These are phyloP conservation scores for Mycena capillaripes DNA, from an alignment of 768 basidiomycete genomes.

Conservation along the genomic window DNA sequence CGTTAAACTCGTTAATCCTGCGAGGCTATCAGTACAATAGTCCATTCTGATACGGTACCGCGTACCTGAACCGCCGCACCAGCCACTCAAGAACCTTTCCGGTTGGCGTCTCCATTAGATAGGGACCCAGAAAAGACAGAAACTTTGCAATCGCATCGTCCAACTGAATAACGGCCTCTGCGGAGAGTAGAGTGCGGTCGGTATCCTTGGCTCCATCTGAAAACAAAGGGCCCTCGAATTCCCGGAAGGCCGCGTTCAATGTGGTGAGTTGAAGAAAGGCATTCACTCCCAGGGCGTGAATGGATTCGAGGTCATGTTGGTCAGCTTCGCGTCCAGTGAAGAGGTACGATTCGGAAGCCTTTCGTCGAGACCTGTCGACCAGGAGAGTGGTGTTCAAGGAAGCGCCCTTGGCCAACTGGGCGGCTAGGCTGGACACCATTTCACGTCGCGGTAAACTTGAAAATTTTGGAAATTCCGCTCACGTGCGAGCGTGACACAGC, in stretches of 20 bases:
- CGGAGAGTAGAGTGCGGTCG: conserved; percentile 84
- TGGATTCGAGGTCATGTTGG: conserved; percentile 88
- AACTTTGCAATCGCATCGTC: conserved; percentile 73
- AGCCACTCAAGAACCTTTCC: conserved; percentile 95
- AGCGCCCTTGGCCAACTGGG: conserved; percentile 82
- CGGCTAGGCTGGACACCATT: conserved; percentile 82
- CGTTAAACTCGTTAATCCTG: conserved; percentile 95
- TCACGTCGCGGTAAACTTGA: neutral
- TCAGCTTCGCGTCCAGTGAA: conserved; percentile 88
- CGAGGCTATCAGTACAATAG: conserved; percentile 15
- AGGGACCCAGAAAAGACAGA: conserved; percentile 80
- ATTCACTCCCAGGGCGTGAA: conserved; percentile 85
- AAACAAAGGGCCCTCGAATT: conserved; percentile 82
- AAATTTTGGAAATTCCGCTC: neutral
- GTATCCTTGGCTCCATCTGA: conserved; percentile 80
- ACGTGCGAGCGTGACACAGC: neutral
- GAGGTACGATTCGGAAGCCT: conserved; percentile 84
- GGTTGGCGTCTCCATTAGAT: conserved; percentile 84
- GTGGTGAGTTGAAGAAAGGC: conserved; percentile 80
- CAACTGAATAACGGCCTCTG: conserved; percentile 74
- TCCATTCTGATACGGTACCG: neutral
- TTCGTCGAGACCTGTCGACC: conserved; percentile 73
- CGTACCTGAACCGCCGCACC: conserved; percentile 91
- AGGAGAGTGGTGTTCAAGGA: conserved; percentile 86
- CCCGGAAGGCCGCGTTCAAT: conserved; percentile 69